A percentile compares a stretch with the other conserved stretches of the same genome.
Evolutionary conservation across 257 asterid species (phyloP).

Genomic region (Handroanthus guayacan): DNA sequence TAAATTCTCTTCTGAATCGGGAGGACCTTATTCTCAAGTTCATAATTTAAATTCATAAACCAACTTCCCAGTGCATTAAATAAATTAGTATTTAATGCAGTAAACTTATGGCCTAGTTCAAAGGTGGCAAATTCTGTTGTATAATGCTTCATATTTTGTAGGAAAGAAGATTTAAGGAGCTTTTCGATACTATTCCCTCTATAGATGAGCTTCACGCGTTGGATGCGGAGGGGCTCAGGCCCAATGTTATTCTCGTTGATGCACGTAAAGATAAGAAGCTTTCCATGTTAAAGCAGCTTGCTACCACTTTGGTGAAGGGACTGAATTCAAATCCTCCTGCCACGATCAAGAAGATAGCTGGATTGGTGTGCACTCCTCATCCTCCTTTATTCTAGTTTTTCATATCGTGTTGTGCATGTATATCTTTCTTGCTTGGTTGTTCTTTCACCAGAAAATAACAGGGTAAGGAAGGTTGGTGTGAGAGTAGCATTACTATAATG

Average conservation of each 20-base stretch:
- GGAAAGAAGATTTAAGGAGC: constrained; percentile 97
- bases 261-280: constrained; percentile 88
- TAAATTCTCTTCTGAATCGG: constrained; percentile 5
- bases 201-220: constrained; percentile 77
- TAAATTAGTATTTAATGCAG: constrained; percentile 4
- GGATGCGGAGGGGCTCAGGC: constrained; percentile 83
- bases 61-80: constrained; percentile 24
- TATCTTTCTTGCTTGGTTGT: constrained; percentile 10
- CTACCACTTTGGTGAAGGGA: constrained; percentile 79
- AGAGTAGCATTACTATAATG: too few relatives aligned
- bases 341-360: constrained; percentile 87
- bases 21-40: background rate
- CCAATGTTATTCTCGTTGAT: constrained; percentile 84
- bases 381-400: constrained; percentile 19
- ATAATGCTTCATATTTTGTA: constrained; percentile 49
- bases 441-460: background rate
- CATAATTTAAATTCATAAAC: background rate
- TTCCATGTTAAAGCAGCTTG: constrained; percentile 89
- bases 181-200: constrained; percentile 79
- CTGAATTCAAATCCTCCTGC: constrained; percentile 72
- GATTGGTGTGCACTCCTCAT: constrained; percentile 63
- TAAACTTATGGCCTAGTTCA: background rate
- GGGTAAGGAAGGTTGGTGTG: constrained; percentile 13
- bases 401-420: constrained; percentile 16
- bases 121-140: constrained; percentile 28